Conservation (phyloP, 148 eudicot genomes). For the Oxyria digyna region DNA sequence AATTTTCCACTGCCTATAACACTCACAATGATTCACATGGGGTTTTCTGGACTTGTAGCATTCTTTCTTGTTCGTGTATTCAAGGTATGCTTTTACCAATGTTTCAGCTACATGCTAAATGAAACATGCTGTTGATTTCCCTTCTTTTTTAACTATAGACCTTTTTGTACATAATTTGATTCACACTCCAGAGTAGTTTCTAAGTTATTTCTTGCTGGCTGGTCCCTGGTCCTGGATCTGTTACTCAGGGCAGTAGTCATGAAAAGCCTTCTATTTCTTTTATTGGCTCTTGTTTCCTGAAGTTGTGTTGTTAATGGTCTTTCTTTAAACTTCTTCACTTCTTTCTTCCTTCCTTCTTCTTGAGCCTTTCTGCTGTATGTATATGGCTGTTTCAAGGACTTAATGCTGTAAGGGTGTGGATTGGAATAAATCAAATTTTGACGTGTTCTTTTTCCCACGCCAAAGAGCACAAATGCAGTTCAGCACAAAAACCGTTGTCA, state of each 20-base stretch:
- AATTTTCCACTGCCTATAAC: conserved; percentile 94
- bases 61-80: conserved; percentile 87
- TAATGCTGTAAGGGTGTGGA: background rate
- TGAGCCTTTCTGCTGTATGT: background rate
- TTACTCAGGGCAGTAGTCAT: background rate
- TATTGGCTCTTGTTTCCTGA: background rate
- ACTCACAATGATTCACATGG: conserved; percentile 98
- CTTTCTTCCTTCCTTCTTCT: background rate
- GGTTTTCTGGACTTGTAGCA: conserved; percentile 85
- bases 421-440: background rate
- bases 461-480: too few species aligned
- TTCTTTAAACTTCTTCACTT: background rate
- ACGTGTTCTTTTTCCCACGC: too few species aligned
- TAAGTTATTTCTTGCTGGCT: background rate
- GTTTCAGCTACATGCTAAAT: background rate
- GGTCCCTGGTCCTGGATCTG: background rate
- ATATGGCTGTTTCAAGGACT: background rate
- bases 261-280: background rate
- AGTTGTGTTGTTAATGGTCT: background rate
- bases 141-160: background rate
- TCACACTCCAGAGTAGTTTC: background rate
- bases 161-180: background rate
- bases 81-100: conserved; percentile 42
- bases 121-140: background rate
- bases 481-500: background rate